Conservation (phyloP, 1,284 basidiomycete genomes). For the Peniophora sp. region DNA sequence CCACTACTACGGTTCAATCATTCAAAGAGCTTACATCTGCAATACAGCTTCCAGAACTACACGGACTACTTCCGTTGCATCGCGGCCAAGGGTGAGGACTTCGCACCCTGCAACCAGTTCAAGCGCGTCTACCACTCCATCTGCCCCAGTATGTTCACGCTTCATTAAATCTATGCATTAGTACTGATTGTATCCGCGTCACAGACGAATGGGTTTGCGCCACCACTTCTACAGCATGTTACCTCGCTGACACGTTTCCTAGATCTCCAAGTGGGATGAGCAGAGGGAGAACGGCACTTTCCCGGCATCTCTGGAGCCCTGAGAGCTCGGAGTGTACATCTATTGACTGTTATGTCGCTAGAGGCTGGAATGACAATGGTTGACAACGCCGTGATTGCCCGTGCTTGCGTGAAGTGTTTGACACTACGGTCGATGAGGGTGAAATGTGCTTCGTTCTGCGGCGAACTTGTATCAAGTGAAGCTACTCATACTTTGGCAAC, state of each 20-base stretch:
- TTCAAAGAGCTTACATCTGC: neutral
- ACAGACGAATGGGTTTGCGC: slow-evolving; percentile 77
- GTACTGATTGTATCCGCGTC: slow-evolving; percentile 7
- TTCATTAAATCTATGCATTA: slow-evolving; percentile 4
- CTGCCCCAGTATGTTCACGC: slow-evolving; percentile 81
- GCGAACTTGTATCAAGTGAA: too few relatives aligned
- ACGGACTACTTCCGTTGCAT: slow-evolving; percentile 98
- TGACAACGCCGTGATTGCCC: neutral
- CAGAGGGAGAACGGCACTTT: slow-evolving; percentile 90
- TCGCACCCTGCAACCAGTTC: slow-evolving; percentile 98
- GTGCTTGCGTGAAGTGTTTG: neutral
- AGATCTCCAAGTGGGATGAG: slow-evolving; percentile 87
- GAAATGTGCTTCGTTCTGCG: too few relatives aligned
- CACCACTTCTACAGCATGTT: slow-evolving; percentile 1
- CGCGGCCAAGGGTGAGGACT: slow-evolving; percentile 96
- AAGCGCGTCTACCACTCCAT: slow-evolving; percentile 93
- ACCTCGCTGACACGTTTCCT: slow-evolving; percentile 4
- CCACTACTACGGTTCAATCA: neutral
- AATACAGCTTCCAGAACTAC: slow-evolving; percentile 84
- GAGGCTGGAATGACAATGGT: neutral
- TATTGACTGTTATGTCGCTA: slow-evolving; percentile 2
- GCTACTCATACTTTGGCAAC: too few relatives aligned
- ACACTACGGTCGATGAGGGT: too few relatives aligned
- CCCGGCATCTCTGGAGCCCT: slow-evolving; percentile 83
- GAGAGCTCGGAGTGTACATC: slow-evolving; percentile 14